Base-by-base conservation (phyloP, 2,329 filamentous ascomycete species). In the Amauroascus verrucosus region DNA sequence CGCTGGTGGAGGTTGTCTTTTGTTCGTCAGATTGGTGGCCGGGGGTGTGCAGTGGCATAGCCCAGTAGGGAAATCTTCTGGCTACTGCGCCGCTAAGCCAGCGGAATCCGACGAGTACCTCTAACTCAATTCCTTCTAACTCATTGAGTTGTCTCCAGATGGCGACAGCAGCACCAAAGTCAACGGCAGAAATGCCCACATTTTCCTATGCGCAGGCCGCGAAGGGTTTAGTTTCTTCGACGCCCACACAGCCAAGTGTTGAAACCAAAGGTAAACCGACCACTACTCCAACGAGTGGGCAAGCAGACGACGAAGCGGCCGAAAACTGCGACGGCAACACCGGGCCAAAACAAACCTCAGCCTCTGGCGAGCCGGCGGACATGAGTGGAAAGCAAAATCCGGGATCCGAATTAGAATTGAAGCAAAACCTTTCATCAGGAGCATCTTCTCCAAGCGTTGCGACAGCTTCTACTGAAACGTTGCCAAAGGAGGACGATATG, bases 131-230 rank as follows among this genome's bases (percentile, higher is more conserved):
- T 24, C 7, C 6, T 26, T 40, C 14, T 30, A 43, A 5, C 8
- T 8, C 33, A 11, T 48, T 28, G 30, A 22, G 24, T 18, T 32
- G 40, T 32, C 38, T 38, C 67, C 57, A 57, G 35, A 77, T 77
- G 75, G 69, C 68, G 59, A 64, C 71, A 45, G 63, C 65, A 54
- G 61, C 66, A 53, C 64, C 63, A 52, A 69, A 64, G 60, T 58
- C 65, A 18, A 55, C 60, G 35, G 22, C 50, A 62, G 64, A 64
- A 64, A 73, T 79, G 58, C 76, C 81, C 57, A 76, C 81, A 32
- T 95, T 96, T 68, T 96, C 91, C 56, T 97, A 97, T 71, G 91
- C 91, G 64, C 89, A 95, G 78, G 91, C 91, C 66, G 91, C 91
- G 56, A 93, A 93, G 71, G 88, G 90, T 65, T 80, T 85, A 63